phyloP scores from a whole-genome alignment of 169 alveolate genomes.

The Besnoitia besnoiti region DNA sequence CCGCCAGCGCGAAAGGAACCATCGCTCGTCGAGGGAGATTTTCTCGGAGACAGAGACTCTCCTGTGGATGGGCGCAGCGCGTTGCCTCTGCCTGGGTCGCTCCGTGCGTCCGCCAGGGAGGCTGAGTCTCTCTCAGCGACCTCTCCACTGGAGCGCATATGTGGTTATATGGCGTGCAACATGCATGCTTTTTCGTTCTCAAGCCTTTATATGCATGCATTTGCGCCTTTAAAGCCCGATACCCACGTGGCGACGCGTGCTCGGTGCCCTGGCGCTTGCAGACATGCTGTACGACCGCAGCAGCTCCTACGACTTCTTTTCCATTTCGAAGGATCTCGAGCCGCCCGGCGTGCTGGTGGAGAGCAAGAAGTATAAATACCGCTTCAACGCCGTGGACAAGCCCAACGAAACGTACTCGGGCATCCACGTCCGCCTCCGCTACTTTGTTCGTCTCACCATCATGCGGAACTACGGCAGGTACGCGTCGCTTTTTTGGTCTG shows the following conservation, averaged over 20 bases:
- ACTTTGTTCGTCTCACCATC: constrained; percentile 92
- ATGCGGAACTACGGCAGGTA: constrained; percentile 85
- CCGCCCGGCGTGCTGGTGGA: constrained; percentile 95
- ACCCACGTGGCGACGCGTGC: background rate
- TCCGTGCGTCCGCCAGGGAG: too few relatives aligned
- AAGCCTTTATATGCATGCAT: background rate
- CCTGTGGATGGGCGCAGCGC: too few relatives aligned
- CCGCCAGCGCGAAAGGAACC: too few relatives aligned
- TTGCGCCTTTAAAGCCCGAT: background rate
- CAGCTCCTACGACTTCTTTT: constrained; percentile 93
- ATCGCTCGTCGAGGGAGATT: too few relatives aligned
- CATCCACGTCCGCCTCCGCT: constrained; percentile 89
- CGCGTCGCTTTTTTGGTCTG: too few relatives aligned
- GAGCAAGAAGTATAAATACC: constrained; percentile 91
- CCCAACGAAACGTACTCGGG: constrained; percentile 98
- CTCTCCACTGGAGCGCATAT: too few relatives aligned
- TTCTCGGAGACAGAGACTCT: too few relatives aligned
- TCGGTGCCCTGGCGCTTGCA: background rate
- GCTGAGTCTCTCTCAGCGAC: too few relatives aligned
- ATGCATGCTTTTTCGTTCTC: background rate
- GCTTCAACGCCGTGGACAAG: constrained; percentile 95
- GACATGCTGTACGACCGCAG: constrained; percentile 91
- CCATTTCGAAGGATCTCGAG: constrained; percentile 95
- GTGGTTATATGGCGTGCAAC: too few relatives aligned
- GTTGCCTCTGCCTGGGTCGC: too few relatives aligned